A percentile compares a stretch with the other conserved stretches of the same genome.
phyloP scores from a whole-genome alignment of 495 filamentous ascomycete species.

The Lasiosphaeriaceae sp. region DNA sequence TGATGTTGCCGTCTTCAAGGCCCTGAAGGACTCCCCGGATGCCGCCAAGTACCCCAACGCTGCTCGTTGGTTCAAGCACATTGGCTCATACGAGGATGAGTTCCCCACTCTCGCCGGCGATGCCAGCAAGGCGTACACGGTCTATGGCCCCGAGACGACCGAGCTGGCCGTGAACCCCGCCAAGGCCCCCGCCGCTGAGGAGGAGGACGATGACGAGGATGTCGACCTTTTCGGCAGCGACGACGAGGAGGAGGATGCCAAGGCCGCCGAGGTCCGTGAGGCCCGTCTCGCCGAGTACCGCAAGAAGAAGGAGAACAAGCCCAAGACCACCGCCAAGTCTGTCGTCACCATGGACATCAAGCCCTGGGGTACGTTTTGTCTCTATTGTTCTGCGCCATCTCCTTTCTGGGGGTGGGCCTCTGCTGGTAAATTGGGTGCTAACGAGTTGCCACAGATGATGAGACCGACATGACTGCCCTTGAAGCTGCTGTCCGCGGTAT shows the following conservation, averaged over 20 bases:
- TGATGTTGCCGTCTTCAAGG: slow-evolving; percentile 92
- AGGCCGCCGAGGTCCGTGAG: slow-evolving; percentile 76
- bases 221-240: slow-evolving; percentile 84
- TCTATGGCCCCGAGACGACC: slow-evolving; percentile 82
- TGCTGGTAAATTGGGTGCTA: slow-evolving; percentile 12
- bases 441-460: slow-evolving; percentile 59
- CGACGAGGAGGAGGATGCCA: slow-evolving; percentile 90
- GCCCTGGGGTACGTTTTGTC: slow-evolving; percentile 81
- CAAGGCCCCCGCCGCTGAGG: slow-evolving; percentile 63
- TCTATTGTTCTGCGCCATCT: not conserved
- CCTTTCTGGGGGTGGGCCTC: not conserved
- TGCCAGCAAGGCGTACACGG: slow-evolving; percentile 77
- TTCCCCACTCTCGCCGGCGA: slow-evolving; percentile 91
- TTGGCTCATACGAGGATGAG: slow-evolving; percentile 81
- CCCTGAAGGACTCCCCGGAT: slow-evolving; percentile 68
- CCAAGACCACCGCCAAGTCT: slow-evolving; percentile 90
- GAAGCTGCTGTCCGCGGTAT: slow-evolving; percentile 82
- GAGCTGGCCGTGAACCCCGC: slow-evolving; percentile 77
- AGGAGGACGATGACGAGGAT: slow-evolving; percentile 77
- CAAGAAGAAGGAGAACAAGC: slow-evolving; percentile 93
- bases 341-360: slow-evolving; percentile 94
- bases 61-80: slow-evolving; percentile 98
- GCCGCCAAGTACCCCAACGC: slow-evolving; percentile 87
- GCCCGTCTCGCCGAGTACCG: slow-evolving; percentile 88
- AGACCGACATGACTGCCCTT: slow-evolving; percentile 81